Base-by-base conservation (phyloP, 2,329 filamentous ascomycete species). In the Trichoderma cornu-damae region DNA sequence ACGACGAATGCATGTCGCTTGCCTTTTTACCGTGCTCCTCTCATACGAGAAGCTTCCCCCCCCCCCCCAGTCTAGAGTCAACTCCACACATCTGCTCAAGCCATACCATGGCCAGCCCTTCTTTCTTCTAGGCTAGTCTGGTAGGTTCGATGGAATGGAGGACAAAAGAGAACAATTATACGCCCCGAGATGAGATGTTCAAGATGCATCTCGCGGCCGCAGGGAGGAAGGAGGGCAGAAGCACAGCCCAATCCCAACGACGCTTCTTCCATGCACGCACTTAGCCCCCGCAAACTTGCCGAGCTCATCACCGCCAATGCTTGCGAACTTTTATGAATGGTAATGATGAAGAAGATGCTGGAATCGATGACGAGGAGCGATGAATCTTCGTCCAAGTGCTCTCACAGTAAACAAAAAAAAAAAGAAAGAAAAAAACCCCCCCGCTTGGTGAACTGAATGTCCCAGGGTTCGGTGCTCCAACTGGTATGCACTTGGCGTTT, bases 261-360 rank as follows among this genome's bases (percentile, higher is more conserved):
- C 5, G 35, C 20, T 32, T 44, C 5, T 37, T 46, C 42, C 22
- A 54, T 54, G 51, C 51, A 54, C 51, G 42, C 42, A 54, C 51
- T 54, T 54, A 40, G 30, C 38, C 42, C 51, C 51, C 51, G 40
- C 40, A 46, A 35, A 54, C 30, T 46, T 37, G 51, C 51, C 51
- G 51, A 54, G 40, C 20, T 38, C 51, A 20, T 54, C 51, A 32
- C 51, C 51, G 51, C 32, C 51, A 30, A 32, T 32, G 49, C n/a
- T 22, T 42, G 28, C 40, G 28, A 30, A 28, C 14, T 16, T 12
- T n/a, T 24, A 14, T 14, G 14, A 18, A 18, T 40, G 26, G 7
- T 12, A 18, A 20, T 4, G 48, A 28, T 18, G 18, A 16, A 2
- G 24, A 18, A 9, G 48, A 47, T 24, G 16, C 16, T 37, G 3